A percentile compares a stretch with the other conserved stretches of the same genome.
These are phyloP conservation scores for Scenedesmus sp. DNA, from an alignment of 163 green algal genomes.

Conservation along the genomic window DNA sequence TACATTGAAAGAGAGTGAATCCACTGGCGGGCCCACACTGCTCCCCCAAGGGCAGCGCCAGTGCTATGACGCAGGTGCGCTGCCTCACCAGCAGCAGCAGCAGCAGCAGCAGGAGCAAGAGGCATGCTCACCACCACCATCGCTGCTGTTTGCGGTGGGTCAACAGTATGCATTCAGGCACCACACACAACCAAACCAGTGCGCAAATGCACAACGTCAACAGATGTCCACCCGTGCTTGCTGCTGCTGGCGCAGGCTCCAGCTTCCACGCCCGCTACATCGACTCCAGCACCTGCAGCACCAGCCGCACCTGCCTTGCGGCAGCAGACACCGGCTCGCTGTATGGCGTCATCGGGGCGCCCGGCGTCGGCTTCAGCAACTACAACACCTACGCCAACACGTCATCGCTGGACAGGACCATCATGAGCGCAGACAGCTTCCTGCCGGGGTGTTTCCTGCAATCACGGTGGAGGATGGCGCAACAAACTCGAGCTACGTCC, in stretches of 20 bases:
- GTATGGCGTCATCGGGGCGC: slow-evolving; percentile 55
- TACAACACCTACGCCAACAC: slow-evolving; percentile 64
- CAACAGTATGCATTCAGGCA: slow-evolving; percentile 17
- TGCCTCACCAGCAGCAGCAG: neutral
- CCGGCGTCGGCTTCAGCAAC: slow-evolving; percentile 63
- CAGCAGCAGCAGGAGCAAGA: neutral
- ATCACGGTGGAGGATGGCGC: slow-evolving; percentile 6
- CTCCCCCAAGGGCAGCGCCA: slow-evolving; percentile 65
- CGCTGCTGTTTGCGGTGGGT: no score
- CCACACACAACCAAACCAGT: no score
- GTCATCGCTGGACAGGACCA: slow-evolving; percentile 64
- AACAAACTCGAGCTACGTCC: slow-evolving; percentile 17
- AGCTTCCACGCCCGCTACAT: slow-evolving; percentile 63
- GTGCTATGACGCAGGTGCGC: slow-evolving; percentile 59
- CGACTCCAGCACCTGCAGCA: slow-evolving; percentile 33
- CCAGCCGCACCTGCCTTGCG: slow-evolving; percentile 37
- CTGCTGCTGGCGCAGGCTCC: no score
- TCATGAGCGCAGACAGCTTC: slow-evolving; percentile 66
- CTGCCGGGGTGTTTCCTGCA: slow-evolving; percentile 56
- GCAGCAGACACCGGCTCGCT: neutral
- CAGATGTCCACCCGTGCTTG: no score
- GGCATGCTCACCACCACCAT: no score
- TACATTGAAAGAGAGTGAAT: slow-evolving; percentile 57
- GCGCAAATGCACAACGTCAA: no score
- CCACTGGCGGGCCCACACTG: slow-evolving; percentile 65